Evolutionary conservation across 257 asterid species (phyloP), one percentile per base, ranked within the genome.

Genomic region (Solanum chilense): DNA sequence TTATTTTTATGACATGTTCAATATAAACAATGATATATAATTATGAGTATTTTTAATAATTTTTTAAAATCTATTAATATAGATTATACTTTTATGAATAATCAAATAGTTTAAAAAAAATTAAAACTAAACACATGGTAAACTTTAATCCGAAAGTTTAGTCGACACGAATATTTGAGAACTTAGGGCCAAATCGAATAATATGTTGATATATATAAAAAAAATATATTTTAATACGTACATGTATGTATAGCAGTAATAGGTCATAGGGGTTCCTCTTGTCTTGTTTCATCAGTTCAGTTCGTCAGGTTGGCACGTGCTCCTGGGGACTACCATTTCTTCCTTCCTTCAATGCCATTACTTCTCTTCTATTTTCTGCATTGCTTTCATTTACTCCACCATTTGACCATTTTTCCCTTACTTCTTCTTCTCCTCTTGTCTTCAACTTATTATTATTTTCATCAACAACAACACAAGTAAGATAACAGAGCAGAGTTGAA

Each of bases 271-370:
- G 91, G 86, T 88, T 89, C 10, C 86, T 31, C 70, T 91, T 86
- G 93, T 91, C 92, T 93, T 91, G 90, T 93, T 69, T 90, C 88
- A 89, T 83, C 89, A 87, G 84, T 52, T 87, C 77, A 86, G 89
- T 90, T 11, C 89, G 90, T 91, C 93, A 90, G 92, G 85, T 73
- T 89, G 89, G 93, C 97, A 93, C 94, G 94, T 94, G 97, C 94
- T 89, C 89, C 91, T 90, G 92, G 92, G 93, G 89, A 90, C 93
- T 88, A 87, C 73, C 85, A 21, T 25, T 58, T 31, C 86, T n/a
- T 15, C 85, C 85, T 60, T 29, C 35, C 52, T 52, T 93, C 94
- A 93, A 91, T 93, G 94, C 95, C 89, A 86, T 86, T 21, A 37
- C 87, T 90, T 84, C 83, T 52, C 93, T 82, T 86, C 81, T 85